Conservation (phyloP, 2,329 filamentous ascomycete species). For the Aureobasidium zeae region DNA sequence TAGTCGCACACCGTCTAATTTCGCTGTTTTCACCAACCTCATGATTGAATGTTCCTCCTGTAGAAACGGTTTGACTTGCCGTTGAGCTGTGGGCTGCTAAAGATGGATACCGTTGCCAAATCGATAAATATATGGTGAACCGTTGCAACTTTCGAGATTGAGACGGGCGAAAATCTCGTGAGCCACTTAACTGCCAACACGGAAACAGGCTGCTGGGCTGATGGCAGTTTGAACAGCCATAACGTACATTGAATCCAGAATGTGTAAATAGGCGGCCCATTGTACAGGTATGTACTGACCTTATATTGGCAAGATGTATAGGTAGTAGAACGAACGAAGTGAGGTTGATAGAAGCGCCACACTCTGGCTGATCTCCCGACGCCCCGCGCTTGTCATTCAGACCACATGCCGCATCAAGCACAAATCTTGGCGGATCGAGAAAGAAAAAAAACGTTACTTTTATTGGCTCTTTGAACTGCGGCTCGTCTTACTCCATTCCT, state of each 20-base stretch:
- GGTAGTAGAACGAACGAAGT: not conserved
- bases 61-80: conserved; percentile 13
- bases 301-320: conserved; percentile 1
- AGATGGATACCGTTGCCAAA: conserved; percentile 15
- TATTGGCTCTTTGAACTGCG: conserved; percentile 7
- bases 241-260: not conserved
- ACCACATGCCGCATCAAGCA: too few relatives aligned
- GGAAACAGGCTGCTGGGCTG: not conserved
- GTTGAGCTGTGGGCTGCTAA: conserved; percentile 4
- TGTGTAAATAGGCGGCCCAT: too few relatives aligned
- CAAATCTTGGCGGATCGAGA: conserved; percentile 10
- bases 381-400: conserved; percentile 3
- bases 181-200: not conserved
- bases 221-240: not conserved
- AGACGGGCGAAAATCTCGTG: conserved; percentile 8
- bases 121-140: conserved; percentile 11
- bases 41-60: not conserved
- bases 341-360: conserved; percentile 4
- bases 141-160: conserved; percentile 11
- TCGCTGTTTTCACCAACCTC: conserved; percentile 2
- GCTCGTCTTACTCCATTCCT: not conserved
- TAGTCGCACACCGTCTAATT: not conserved
- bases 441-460: conserved; percentile 1
- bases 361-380: conserved; percentile 4
- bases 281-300: too few relatives aligned